These are phyloP conservation scores for Myxozyma kluyveri DNA, from an alignment of 805 yeast genomes.

Conservation along the genomic window DNA sequence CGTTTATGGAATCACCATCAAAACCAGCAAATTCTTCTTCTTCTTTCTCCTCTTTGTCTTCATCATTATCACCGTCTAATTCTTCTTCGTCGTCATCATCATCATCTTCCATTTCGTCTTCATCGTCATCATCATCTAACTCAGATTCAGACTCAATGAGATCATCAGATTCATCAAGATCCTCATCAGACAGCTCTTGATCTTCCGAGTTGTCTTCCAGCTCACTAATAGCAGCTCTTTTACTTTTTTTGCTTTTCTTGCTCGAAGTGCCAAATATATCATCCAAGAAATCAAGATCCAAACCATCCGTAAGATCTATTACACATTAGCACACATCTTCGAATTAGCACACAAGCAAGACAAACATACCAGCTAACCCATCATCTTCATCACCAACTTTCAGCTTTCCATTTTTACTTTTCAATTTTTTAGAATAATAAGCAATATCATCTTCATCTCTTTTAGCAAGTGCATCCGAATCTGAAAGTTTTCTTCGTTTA, in stretches of 20 bases:
- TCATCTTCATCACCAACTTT: constrained; percentile 61
- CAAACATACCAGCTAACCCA: constrained; percentile 51
- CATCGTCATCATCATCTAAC: constrained; percentile 18
- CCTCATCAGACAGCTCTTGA: constrained; percentile 11
- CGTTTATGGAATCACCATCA: constrained; percentile 31
- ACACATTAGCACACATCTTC: background rate
- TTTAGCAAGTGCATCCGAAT: constrained; percentile 46
- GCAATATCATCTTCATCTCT: constrained; percentile 76
- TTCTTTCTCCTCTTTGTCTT: constrained; percentile 36
- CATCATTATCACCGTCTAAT: constrained; percentile 28
- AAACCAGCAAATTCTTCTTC: constrained; percentile 30
- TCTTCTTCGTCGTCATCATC: constrained; percentile 6
- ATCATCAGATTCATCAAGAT: constrained; percentile 28
- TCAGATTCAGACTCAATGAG: constrained; percentile 23
- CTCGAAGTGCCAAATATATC: constrained; percentile 22
- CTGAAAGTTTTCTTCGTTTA: constrained; percentile 34
- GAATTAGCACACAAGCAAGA: background rate
- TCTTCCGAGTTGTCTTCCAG: constrained; percentile 28
- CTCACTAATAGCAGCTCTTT: constrained; percentile 26
- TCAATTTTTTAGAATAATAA: constrained; percentile 79
- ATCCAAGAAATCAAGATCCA: constrained; percentile 49
- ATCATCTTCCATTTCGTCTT: background rate
- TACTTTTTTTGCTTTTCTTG: constrained; percentile 8
- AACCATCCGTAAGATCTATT: constrained; percentile 72
- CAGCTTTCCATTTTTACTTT: constrained; percentile 48